phyloP scores from a whole-genome alignment of 2,329 filamentous ascomycete species.

The Chaetomium sp. region DNA sequence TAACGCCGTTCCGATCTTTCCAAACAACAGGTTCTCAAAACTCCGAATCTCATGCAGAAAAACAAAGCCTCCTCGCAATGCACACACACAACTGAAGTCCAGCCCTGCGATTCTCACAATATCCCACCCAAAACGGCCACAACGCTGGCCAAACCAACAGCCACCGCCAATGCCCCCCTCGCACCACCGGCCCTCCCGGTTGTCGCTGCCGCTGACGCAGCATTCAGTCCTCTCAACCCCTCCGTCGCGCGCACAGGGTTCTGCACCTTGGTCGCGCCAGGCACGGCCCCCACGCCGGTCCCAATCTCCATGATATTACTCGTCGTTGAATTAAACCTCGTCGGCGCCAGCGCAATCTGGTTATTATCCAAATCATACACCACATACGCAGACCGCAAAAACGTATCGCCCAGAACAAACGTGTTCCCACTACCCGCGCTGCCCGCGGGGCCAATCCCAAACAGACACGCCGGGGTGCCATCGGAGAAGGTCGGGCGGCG shows the following conservation, averaged over 20 bases:
- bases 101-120: neutral
- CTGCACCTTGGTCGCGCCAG: constrained; percentile 45
- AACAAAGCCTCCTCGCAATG: too few species aligned
- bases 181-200: neutral
- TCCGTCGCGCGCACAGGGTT: constrained; percentile 35
- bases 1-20: too few species aligned
- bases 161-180: neutral
- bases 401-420: constrained; percentile 67
- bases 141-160: neutral
- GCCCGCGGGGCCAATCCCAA: constrained; percentile 58
- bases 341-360: constrained; percentile 63
- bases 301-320: constrained; percentile 51
- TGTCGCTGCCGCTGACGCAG: neutral
- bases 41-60: too few species aligned
- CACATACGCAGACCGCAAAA: constrained; percentile 67
- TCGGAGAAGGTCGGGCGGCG: constrained; percentile 45
- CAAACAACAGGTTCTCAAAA: too few species aligned
- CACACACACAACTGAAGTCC: too few species aligned
- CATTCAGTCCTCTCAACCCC: constrained; percentile 6
- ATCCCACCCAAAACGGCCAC: neutral
- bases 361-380: constrained; percentile 70
- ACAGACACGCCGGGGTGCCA: constrained; percentile 54
- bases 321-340: constrained; percentile 51
- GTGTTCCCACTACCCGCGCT: constrained; percentile 30
- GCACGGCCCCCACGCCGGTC: constrained; percentile 42